A percentile compares a stretch with the other conserved stretches of the same genome.
These are phyloP conservation scores for Botrytis aclada DNA, from an alignment of 2,329 filamentous ascomycete species.

Conservation along the genomic window DNA sequence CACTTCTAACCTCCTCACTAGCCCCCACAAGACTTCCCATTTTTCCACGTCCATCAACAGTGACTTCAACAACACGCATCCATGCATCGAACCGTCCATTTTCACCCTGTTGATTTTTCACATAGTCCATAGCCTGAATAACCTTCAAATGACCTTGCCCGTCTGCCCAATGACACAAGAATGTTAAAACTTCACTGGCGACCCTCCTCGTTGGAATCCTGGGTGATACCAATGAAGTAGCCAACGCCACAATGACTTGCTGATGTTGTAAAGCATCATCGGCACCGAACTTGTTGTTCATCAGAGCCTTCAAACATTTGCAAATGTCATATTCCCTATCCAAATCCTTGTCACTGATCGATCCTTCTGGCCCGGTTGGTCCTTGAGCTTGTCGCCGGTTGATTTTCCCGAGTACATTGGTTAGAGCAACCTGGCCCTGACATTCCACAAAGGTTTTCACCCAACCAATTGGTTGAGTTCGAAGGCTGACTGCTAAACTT, in stretches of 20 bases:
- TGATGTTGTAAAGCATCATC: constrained; percentile 91
- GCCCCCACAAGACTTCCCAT: constrained; percentile 98
- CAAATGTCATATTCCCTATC: constrained; percentile 89
- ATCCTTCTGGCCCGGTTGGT: constrained; percentile 50
- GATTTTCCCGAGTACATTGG: constrained; percentile 89
- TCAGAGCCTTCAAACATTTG: constrained; percentile 93
- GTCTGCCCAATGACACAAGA: constrained; percentile 90
- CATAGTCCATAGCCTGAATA: constrained; percentile 85
- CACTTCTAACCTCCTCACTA: constrained; percentile 91
- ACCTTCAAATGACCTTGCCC: constrained; percentile 90
- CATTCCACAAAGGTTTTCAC: constrained; percentile 95
- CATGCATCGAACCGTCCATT: constrained; percentile 96
- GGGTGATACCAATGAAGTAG: constrained; percentile 81
- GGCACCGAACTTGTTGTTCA: constrained; percentile 99
- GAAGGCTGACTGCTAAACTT: constrained; percentile 87
- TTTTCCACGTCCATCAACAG: constrained; percentile 93
- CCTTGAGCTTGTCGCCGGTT: constrained; percentile 80
- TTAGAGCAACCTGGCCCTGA: constrained; percentile 93
- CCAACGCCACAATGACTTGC: constrained; percentile 83
- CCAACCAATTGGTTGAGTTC: constrained; percentile 97
- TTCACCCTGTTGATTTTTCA: constrained; percentile 83
- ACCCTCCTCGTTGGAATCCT: constrained; percentile 89
- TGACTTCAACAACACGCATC: constrained; percentile 98
- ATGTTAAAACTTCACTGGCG: constrained; percentile 93
- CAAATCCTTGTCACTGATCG: constrained; percentile 62